These are phyloP conservation scores for Phialophora macrospora DNA, from an alignment of 2,329 filamentous ascomycete species.

Conservation along the genomic window DNA sequence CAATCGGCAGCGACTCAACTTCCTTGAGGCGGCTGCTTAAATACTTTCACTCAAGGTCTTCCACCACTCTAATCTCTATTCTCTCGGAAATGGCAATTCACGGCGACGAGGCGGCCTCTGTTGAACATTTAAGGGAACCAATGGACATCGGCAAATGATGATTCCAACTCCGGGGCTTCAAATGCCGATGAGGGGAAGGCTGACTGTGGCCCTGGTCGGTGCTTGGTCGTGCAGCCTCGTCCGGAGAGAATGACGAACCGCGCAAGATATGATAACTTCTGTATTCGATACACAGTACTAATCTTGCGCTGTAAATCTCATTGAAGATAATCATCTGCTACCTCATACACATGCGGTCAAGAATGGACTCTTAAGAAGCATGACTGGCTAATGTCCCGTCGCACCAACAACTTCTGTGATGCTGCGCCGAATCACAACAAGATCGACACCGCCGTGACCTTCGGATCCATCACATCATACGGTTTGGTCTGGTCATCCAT, in stretches of 20 bases:
- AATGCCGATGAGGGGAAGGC: constrained; percentile 20
- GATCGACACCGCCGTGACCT: constrained; percentile 31
- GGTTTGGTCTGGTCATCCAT: constrained; percentile 20
- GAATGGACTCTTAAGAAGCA: not conserved
- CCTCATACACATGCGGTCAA: not conserved
- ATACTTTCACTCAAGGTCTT: not conserved
- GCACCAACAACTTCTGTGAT: not conserved
- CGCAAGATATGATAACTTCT: too few relatives aligned
- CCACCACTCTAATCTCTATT: not conserved
- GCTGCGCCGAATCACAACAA: constrained; percentile 26
- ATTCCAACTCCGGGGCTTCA: not conserved
- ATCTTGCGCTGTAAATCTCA: not conserved
- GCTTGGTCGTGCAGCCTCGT: too few relatives aligned
- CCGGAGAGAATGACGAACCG: constrained; percentile 15
- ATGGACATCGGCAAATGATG: constrained; percentile 10
- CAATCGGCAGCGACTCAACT: not conserved
- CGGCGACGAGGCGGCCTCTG: not conserved
- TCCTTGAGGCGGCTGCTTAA: not conserved
- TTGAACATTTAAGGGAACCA: not conserved
- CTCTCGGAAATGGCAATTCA: constrained; percentile 11
- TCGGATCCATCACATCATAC: constrained; percentile 33
- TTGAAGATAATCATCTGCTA: not conserved
- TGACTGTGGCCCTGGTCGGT: constrained; percentile 2
- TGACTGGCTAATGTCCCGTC: not conserved
- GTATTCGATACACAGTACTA: not conserved